Evolutionary conservation across 345 rosid genomes (phyloP).

Genomic region (Melaleuca alternifolia): DNA sequence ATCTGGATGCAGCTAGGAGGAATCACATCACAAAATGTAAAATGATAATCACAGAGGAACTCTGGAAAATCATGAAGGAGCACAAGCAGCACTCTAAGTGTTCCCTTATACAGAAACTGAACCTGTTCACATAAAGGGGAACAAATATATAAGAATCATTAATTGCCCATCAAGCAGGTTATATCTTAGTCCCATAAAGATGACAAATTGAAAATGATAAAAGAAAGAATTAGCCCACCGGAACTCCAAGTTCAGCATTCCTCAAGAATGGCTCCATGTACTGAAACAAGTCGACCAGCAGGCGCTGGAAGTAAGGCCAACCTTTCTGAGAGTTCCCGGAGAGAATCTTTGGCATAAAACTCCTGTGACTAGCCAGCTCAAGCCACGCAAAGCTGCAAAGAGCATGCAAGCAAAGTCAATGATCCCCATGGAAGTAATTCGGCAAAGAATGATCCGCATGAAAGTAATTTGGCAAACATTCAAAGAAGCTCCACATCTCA

Average conservation of each 20-base stretch:
- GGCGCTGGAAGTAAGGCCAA: constrained; percentile 82
- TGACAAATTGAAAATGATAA: background rate
- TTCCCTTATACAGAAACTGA: constrained; percentile 77
- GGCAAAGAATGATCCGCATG: background rate
- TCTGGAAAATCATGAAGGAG: constrained; percentile 98
- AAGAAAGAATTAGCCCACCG: constrained; percentile 24
- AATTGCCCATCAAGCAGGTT: background rate
- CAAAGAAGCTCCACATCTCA: background rate
- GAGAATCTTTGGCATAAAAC: constrained; percentile 95
- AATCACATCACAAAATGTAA: constrained; percentile 94
- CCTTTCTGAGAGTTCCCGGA: constrained; percentile 81
- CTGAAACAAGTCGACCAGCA: constrained; percentile 88
- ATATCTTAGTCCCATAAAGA: background rate
- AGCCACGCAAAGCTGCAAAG: constrained; percentile 91
- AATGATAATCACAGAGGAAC: constrained; percentile 95
- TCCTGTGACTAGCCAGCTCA: constrained; percentile 90
- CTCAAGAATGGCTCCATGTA: constrained; percentile 96
- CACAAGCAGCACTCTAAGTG: constrained; percentile 87
- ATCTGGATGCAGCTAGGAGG: constrained; percentile 99
- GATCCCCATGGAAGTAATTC: background rate
- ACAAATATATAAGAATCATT: background rate
- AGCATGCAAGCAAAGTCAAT: background rate
- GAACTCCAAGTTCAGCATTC: constrained; percentile 72
- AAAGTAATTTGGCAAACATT: background rate
- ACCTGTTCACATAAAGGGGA: constrained; percentile 32